A percentile compares a stretch with the other conserved stretches of the same genome.
Conservation (phyloP, 345 rosid genomes). For the Leavenworthia alabamica region DNA sequence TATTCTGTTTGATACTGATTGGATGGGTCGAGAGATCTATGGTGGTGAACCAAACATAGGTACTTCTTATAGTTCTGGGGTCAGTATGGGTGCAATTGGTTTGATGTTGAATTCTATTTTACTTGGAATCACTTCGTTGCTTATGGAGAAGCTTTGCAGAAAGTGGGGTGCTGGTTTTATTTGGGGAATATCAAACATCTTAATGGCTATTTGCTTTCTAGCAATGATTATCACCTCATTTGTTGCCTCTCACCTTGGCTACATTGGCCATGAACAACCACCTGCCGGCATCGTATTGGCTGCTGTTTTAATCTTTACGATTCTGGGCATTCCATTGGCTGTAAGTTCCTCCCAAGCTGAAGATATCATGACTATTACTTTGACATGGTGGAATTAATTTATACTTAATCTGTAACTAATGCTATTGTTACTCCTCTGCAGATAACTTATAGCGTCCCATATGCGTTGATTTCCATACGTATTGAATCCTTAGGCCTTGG, state of each 20-base stretch:
- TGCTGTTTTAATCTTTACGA: constrained; percentile 55
- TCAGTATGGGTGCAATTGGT: constrained; percentile 84
- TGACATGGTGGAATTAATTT: constrained; percentile 3
- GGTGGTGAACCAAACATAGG: constrained; percentile 84
- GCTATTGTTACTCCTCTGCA: constrained; percentile 36
- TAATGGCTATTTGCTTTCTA: constrained; percentile 87
- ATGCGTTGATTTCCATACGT: constrained; percentile 80
- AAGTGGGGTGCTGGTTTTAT: constrained; percentile 94
- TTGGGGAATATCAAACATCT: constrained; percentile 79
- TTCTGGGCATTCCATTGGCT: constrained; percentile 87
- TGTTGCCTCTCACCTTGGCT: constrained; percentile 51
- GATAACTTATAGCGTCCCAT: constrained; percentile 92
- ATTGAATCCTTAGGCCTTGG: constrained; percentile 90
- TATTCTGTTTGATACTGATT: constrained; percentile 89
- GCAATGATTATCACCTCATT: constrained; percentile 60
- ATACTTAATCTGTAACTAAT: constrained; percentile 14
- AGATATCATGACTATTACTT: not conserved
- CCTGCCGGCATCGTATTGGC: constrained; percentile 64
- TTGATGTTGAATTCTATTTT: constrained; percentile 86
- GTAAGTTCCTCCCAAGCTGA: constrained; percentile 46
- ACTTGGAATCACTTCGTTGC: constrained; percentile 86
- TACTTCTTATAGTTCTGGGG: constrained; percentile 55
- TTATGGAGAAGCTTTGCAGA: constrained; percentile 90
- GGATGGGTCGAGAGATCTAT: constrained; percentile 95
- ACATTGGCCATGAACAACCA: constrained; percentile 53